phyloP scores from a whole-genome alignment of 495 filamentous ascomycete genomes.

The Tuber calosporum region DNA sequence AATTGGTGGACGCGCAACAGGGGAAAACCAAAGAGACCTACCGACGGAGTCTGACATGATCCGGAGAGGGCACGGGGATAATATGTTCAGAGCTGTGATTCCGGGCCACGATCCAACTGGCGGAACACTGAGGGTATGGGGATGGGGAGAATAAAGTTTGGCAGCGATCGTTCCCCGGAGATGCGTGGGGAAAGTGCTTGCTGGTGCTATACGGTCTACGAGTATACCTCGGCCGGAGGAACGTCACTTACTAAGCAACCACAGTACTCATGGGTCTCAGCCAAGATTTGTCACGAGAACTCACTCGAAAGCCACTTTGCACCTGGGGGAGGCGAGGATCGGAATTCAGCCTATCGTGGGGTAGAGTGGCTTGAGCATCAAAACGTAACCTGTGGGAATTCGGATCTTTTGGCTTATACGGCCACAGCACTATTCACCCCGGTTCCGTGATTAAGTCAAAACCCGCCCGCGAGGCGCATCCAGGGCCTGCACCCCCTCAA shows the following conservation, averaged over 20 bases:
- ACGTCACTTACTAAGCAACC: background rate
- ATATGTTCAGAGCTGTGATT: background rate
- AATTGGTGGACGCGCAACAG: constrained; percentile 7
- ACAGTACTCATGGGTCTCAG: too few relatives aligned
- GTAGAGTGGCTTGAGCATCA: background rate
- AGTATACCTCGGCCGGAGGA: background rate
- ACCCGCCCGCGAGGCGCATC: background rate
- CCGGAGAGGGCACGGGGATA: background rate
- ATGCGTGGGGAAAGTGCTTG: background rate
- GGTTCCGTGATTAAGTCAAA: background rate
- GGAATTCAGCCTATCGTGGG: background rate
- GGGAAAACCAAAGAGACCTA: constrained; percentile 11
- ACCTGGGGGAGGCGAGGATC: background rate
- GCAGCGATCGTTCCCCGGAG: background rate
- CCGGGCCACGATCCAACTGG: background rate
- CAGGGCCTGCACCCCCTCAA: background rate
- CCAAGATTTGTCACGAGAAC: background rate
- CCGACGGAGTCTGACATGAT: constrained; percentile 40
- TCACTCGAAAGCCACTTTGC: background rate
- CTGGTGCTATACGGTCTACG: background rate
- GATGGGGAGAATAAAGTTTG: background rate
- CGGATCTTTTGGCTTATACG: background rate
- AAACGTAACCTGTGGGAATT: background rate
- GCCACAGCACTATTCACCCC: background rate
- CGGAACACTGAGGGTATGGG: background rate